Evolutionary conservation across 805 yeast species (phyloP).

Genomic region (Limtongozyma cylindracea): DNA sequence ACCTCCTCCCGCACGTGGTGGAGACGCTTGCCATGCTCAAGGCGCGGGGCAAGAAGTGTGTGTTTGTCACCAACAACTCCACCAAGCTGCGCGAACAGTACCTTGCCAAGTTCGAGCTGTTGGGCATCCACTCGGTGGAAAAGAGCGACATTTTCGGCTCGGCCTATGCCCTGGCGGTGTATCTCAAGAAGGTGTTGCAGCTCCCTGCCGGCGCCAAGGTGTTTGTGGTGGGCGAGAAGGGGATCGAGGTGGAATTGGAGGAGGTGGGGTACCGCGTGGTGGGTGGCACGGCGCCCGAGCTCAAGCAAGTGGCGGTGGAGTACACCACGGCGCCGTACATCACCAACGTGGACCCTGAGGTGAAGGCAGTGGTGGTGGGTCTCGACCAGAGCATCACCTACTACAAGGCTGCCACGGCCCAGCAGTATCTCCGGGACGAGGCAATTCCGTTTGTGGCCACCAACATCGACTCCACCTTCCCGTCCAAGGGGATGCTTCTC

Average conservation of each 20-base stretch:
- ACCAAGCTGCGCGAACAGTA: slow-evolving; percentile 72
- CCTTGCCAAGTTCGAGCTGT: slow-evolving; percentile 41
- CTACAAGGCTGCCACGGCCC: slow-evolving; percentile 53
- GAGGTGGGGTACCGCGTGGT: slow-evolving; percentile 50
- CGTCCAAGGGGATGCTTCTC: slow-evolving; percentile 59
- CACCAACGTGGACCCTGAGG: slow-evolving; percentile 35
- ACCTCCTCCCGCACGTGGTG: slow-evolving; percentile 46
- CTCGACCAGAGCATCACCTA: slow-evolving; percentile 58
- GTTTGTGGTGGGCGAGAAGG: slow-evolving; percentile 76
- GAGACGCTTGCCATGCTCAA: slow-evolving; percentile 51
- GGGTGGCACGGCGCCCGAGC: slow-evolving; percentile 62
- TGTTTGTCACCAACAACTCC: slow-evolving; percentile 90
- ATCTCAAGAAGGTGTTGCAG: slow-evolving; percentile 49
- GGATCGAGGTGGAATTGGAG: slow-evolving; percentile 57
- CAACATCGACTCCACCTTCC: slow-evolving; percentile 86
- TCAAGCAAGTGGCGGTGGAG: slow-evolving; percentile 20
- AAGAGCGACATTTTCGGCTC: slow-evolving; percentile 71
- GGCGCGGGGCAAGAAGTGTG: slow-evolving; percentile 29
- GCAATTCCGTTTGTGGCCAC: slow-evolving; percentile 67
- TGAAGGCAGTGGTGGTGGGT: slow-evolving; percentile 83
- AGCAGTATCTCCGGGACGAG: slow-evolving; percentile 46
- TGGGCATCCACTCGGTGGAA: slow-evolving; percentile 20
- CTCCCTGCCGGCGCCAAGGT: slow-evolving; percentile 57
- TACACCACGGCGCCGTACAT: slow-evolving; percentile 28
- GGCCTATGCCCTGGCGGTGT: slow-evolving; percentile 78